Evolutionary conservation across 495 filamentous ascomycete species (phyloP).

Genomic region (Trichoderma asperelloides): DNA sequence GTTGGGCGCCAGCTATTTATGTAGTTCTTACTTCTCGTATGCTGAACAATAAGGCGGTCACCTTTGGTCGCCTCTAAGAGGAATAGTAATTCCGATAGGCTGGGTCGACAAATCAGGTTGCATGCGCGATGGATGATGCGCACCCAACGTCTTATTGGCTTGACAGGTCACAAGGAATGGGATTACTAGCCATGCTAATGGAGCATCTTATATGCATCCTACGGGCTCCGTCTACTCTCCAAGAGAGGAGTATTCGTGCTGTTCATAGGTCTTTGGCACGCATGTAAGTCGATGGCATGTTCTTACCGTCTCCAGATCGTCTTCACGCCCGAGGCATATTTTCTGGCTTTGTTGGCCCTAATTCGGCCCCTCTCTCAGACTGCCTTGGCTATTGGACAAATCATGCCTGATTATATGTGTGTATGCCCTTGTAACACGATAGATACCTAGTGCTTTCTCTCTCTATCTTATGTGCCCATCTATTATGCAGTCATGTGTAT

Average conservation of each 20-base stretch:
- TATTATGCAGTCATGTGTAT: constrained; percentile 6
- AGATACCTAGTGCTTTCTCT: background rate
- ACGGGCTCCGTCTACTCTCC: background rate
- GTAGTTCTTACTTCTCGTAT: too few species aligned
- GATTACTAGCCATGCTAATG: background rate
- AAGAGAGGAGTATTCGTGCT: background rate
- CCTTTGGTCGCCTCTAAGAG: background rate
- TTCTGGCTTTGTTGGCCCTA: background rate
- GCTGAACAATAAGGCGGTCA: too few species aligned
- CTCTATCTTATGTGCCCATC: background rate
- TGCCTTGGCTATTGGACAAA: background rate
- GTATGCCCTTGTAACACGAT: background rate
- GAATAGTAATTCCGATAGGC: background rate
- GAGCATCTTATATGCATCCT: background rate
- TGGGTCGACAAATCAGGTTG: background rate
- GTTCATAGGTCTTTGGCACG: background rate
- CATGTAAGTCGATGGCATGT: background rate
- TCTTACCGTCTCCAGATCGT: background rate
- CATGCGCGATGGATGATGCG: background rate
- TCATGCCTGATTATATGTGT: background rate
- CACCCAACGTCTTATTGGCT: background rate
- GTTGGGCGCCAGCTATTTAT: too few species aligned
- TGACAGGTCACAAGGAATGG: background rate
- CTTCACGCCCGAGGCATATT: background rate
- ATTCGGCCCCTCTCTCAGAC: background rate